phyloP scores from a whole-genome alignment of 331 rosid species.

The Quercus lobata region DNA sequence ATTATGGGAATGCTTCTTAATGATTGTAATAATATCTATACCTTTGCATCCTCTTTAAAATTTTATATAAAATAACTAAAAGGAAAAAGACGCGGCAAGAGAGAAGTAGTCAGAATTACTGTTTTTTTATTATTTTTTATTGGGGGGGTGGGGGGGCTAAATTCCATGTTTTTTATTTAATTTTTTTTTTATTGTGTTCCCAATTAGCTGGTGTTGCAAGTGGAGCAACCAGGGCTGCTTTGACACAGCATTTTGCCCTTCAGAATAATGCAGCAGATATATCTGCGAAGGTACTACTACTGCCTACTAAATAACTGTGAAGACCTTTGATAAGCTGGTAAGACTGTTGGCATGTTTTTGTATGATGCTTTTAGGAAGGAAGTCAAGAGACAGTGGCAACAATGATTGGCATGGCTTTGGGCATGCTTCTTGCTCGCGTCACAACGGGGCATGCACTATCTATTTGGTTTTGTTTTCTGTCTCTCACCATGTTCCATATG shows the following conservation, averaged over 20 bases:
- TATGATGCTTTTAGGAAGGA: constrained; percentile 58
- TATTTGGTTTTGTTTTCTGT: constrained; percentile 78
- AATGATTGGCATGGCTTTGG: constrained; percentile 86
- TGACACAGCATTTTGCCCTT: constrained; percentile 97
- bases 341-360: background rate
- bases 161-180: background rate
- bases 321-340: background rate
- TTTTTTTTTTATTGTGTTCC: constrained; percentile 17
- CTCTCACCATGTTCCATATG: constrained; percentile 83
- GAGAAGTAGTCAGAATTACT: background rate
- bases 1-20: background rate
- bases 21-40: background rate
- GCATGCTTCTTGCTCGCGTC: constrained; percentile 79
- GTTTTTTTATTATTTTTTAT: background rate
- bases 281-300: constrained; percentile 75
- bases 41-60: background rate
- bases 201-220: constrained; percentile 92
- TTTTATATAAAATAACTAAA: background rate
- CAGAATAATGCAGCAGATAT: constrained; percentile 92
- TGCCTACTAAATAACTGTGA: background rate
- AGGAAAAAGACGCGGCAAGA: background rate
- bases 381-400: constrained; percentile 92
- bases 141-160: too few relatives aligned
- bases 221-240: constrained; percentile 99
- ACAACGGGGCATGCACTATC: constrained; percentile 67